phyloP scores from a whole-genome alignment of 805 yeast genomes.

The Metschnikowia cerradonensis region DNA sequence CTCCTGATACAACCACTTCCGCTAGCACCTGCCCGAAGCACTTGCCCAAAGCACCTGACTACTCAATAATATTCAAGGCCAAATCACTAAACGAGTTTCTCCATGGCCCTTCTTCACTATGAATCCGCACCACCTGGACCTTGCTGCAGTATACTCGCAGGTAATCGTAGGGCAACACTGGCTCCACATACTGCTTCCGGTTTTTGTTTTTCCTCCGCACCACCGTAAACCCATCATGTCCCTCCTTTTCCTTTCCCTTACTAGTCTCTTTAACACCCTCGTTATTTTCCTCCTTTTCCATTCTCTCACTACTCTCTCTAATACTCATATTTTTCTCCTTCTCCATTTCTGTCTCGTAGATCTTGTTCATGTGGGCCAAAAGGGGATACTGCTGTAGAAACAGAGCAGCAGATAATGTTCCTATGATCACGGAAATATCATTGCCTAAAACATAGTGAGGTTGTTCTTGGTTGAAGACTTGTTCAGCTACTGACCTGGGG shows the following conservation, averaged over 20 bases:
- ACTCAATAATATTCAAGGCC: conserved; percentile 12
- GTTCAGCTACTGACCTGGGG: conserved; percentile 51
- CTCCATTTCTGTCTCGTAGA: conserved; percentile 7
- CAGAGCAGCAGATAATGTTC: conserved; percentile 42
- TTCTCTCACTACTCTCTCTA: not conserved
- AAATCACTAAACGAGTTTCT: conserved; percentile 18
- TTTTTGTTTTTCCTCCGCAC: conserved; percentile 21
- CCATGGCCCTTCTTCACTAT: conserved; percentile 21
- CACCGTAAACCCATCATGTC: conserved; percentile 20
- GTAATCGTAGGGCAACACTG: conserved; percentile 29
- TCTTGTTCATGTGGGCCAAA: conserved; percentile 37
- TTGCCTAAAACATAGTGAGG: conserved; percentile 49
- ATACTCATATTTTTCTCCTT: not conserved
- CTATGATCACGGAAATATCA: conserved; percentile 50
- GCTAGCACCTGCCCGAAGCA: too few relatives aligned
- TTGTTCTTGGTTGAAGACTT: conserved; percentile 24
- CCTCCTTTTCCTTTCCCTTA: too few relatives aligned
- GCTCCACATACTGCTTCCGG: conserved; percentile 24
- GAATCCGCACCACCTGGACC: conserved; percentile 19
- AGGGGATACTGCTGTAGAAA: conserved; percentile 42
- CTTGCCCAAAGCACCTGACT: not conserved
- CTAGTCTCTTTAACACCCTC: too few relatives aligned
- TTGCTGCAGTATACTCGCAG: conserved; percentile 29
- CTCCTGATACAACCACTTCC: too few relatives aligned
- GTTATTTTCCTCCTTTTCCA: too few relatives aligned